Evolutionary conservation across 495 filamentous ascomycete species (phyloP), one percentile per base, ranked within the genome.

Genomic region (Trichocladium uniseriatum): DNA sequence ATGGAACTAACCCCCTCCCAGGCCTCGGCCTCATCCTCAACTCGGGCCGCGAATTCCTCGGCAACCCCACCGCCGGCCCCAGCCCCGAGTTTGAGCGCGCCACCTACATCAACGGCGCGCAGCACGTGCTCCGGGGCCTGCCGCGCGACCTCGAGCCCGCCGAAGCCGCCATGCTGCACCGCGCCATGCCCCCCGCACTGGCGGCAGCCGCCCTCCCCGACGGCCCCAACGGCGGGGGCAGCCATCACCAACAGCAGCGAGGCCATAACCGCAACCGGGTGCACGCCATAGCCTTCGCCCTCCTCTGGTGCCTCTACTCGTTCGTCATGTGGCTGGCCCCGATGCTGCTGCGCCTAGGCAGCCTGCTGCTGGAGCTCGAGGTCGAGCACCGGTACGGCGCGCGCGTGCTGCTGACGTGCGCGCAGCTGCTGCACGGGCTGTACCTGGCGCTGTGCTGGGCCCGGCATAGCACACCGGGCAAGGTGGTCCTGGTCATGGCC

Each of bases 41-140:
- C 39, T 27, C 56, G 1, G 42, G 43, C 21, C 48, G 38, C 6
- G 51, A 57, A 15, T 46, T 24, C 20, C 18, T 21, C 6, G 29
- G 28, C 19, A 9, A 19, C 1, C n/a, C 3, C 10, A 15, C 29
- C 24, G 16, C 18, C 45, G 39, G 38, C 24, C 35, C 47, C n/a
- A 21, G 71, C 51, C 41, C 63, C 9, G 47, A 38, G 0, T 74
- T 84, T 24, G 75, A 76, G 36, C 73, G 84, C n/a, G 74, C 78
- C 15, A 70, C 86, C 1, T 89, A 86, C 60, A 68, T 89, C 20
- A 75, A 81, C 56, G 77, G 80, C 36, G 46, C 86, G 6, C 69
- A 75, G 6, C 86, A 87, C 58, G 68, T 89, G 3, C 73, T 87
- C 2, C 74, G 76, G 42, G 84, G 77, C 0, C 69, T 89, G 0